Conservation (phyloP, 441 rosid species). For the Sinapis alba region DNA sequence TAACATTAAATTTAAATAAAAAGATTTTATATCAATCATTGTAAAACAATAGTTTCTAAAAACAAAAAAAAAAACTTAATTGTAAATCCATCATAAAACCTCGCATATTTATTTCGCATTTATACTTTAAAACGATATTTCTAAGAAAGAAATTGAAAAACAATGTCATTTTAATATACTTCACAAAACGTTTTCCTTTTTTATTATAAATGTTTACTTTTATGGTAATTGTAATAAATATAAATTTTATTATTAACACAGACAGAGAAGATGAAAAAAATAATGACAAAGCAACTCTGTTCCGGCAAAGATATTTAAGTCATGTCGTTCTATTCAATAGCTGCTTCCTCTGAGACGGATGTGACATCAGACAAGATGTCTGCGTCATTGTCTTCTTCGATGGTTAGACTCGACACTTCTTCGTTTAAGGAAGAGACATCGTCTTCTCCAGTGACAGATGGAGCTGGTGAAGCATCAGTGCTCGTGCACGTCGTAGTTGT, state of each 20-base stretch:
- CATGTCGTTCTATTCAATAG: constrained; percentile 22
- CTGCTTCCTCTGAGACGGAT: constrained; percentile 56
- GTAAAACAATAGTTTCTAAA: neutral
- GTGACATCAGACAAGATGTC: constrained; percentile 54
- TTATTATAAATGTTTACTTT: neutral
- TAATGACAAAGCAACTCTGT: constrained; percentile 32
- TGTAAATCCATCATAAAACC: neutral
- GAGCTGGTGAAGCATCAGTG: constrained; percentile 65
- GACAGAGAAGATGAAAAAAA: constrained; percentile 24
- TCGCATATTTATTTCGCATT: neutral
- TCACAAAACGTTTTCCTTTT: constrained; percentile 8
- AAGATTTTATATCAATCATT: no score
- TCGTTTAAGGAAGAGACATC: constrained; percentile 67
- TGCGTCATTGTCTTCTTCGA: constrained; percentile 44
- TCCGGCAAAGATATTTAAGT: constrained; percentile 12
- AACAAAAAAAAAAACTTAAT: no score
- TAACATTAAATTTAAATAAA: no score
- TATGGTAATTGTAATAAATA: neutral
- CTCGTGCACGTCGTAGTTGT: constrained; percentile 40
- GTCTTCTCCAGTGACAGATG: constrained; percentile 76
- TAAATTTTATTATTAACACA: constrained; percentile 8
- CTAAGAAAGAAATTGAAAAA: neutral
- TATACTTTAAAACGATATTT: neutral
- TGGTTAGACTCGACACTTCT: constrained; percentile 56
- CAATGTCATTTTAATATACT: neutral